Evolutionary conservation across 2,329 filamentous ascomycete genomes (phyloP), one percentile per base, ranked within the genome.

Genomic region (Penicillium sclerotiorum): DNA sequence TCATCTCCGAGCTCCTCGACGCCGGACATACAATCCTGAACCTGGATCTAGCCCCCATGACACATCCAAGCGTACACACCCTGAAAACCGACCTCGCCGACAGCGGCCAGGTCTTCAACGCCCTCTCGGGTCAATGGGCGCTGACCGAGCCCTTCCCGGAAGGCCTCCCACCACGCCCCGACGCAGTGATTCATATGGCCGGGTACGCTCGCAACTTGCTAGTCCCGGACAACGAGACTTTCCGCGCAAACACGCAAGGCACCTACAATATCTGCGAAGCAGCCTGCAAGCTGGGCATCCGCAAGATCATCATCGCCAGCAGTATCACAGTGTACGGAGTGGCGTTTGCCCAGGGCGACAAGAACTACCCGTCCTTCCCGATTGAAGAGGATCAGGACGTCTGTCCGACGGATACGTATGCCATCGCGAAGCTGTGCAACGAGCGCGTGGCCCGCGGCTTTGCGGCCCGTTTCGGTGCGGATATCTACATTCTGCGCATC

Each of bases 201-300:
- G 82, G 80, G 0, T 80, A 80, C 56, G 77, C 83, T 0, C 74
- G 82, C 17, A 83, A 83, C 59, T 78, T 85, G 76, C 71, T 85
- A 2, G 81, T 84, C 0, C 82, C 82, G 0, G 83, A 86, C 60
- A 82, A 79, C 49, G 80, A 84, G 60, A 79, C 74, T 48, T 86
- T 82, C 67, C 71, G 72, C 11, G 75, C 71, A n/a, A 86, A 87
- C 60, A 77, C 80, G 0, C 70, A 73, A 1, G 73, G 76, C 7
- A 83, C 81, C 0, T 85, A 85, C 68, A 86, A 86, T 57, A 76
- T 86, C 32, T 76, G 86, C 53, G 83, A 86, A 64, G 81, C 82
- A 0, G 81, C 81, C 0, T 83, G 77, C 62, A 85, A 85, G 55
- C 70, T 86, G 0, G 81, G 82, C 4, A 79, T 86, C 7, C 77